Evolutionary conservation across 2,329 filamentous ascomycete species (phyloP), one percentile per base, ranked within the genome.

Genomic region (Fusarium redolens): DNA sequence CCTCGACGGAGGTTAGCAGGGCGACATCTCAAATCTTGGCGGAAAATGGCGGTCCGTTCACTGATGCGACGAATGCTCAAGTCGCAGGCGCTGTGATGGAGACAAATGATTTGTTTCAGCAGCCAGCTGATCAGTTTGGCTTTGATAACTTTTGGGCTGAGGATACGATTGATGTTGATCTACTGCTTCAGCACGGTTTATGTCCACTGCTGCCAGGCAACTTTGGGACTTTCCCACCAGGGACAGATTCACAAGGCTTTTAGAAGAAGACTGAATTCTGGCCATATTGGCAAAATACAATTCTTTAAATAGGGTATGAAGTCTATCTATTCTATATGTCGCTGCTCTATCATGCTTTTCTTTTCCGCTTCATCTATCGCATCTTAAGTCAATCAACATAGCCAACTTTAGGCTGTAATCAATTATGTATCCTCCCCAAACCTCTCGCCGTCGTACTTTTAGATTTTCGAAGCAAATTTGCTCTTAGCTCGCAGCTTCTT

Each of bases 401-500:
- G 22, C 22, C 22, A 22, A 22, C 22, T 22, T 3, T 22, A 22
- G 22, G 22, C 22, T 22, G 22, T 22, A 22, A 22, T 22, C 22
- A 22, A 22, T 22, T 22, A 22, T 22, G 22, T 28, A 28, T 17
- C 18, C 2, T 43, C 1, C 7, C 10, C 17, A 45, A 17, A n/a
- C 1, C 10, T 4, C 13, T 10, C 1, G 11, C 8, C 2, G 10
- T 1, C 13, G 5, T 20, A 1, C 2, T 20, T 22, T 22, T 64
- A 69, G 9, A 61, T 44, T 1, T 61, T 30, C 1, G 61, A 55
- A 7, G 73, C 70, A 18, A 75, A 75, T 22, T 38, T 71, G 45
- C 73, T 75, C 62, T 68, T 75, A 4, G 56, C 56, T 31, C 73
- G 61, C 17, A 75, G 18, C 0, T 33, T 48, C 45, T 65, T 75